Base-by-base conservation (phyloP, 78 protist species). In the slime mould (Dictyostelium discoideum) region DNA sequence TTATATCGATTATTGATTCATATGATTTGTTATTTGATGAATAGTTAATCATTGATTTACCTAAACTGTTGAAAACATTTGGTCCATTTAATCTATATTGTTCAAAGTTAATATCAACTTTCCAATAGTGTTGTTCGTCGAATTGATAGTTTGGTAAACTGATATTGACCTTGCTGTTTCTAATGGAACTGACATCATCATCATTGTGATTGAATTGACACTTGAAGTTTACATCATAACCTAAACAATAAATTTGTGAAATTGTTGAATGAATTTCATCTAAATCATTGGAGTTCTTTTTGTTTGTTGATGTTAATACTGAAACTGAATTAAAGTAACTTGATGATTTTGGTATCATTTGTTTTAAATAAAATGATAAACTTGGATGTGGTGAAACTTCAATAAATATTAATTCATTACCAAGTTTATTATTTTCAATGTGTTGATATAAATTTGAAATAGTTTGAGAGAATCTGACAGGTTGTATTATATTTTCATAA, bases 341-440 rank as follows among this genome's bases (percentile, higher is more conserved):
- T 24, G 29, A n/a, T 16, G 42, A 37, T 9, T 22, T 42, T n/a
- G 72, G 65, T 22, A 67, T 24, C 18, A 69, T 60, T 24, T 48
- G 57, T 32, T 26, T 57, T 14, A 83, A 57, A 44, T 67, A 67
- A 14, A 20, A 22, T 69, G 89, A 67, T 69, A 85, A 85, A 3
- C 80, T 85, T 85, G 79, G 26, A 85, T 67, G 54, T 85, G 89
- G 89, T 42, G 89, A 20, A 44, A 85, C 46, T 26, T 85, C 89
- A 7, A 85, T 16, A 44, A 67, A 85, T 9, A 85, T 85, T 24
- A 50, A 5, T 40, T 32, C 7, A 11, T 37, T 37, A 44, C 69
- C 54, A 2, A 67, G 1, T 26, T 85, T 18, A 24, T 39, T 67
- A 13, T 85, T 57, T 39, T 67, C 39, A 42, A 85, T 37, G 24